Base-by-base conservation (phyloP, 371 early-diverging fungal genomes). In the Rhizopus delemar region DNA sequence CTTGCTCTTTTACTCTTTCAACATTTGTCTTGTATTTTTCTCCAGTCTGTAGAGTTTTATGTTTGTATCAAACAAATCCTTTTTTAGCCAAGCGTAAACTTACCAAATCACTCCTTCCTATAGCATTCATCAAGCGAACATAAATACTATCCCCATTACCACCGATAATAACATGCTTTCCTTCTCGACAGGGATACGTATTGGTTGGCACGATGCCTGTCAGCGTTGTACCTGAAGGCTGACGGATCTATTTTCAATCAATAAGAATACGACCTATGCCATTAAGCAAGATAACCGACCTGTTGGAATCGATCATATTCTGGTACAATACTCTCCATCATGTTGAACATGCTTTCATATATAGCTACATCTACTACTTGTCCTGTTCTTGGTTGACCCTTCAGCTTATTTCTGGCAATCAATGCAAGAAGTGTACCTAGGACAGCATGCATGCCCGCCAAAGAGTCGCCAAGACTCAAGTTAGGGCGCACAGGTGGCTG, bases 171-270 rank as follows among this genome's bases (percentile, higher is more conserved):
- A 84, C 78, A 62, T 77, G 72, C 41, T 78, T 74, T 28, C 75
- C 74, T 51, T 78, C 79, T 39, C 67, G 69, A 63, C 81, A 82
- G n/a, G 70, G 79, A 61, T 82, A 84, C 0, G 80, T 81, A 43
- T 81, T 78, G 11, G 83, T 84, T 22, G 84, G 83, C 6, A 82
- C 82, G 52, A 84, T 81, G 13, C 84, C 84, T 1, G 84, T 82
- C 3, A 84, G 63, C 0, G 83, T 80, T 6, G 82, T 81, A 31
- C 83, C 83, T 3, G 82, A 81, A 29, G 83, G 81, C 59, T 81
- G 74, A 15, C 84, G 69, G 46, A 81, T 71, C 78, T 74, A 51
- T 13, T 16, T 16, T 4, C 0, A 39, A 39, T 39, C 39, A 49
- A 31, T 32, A 32, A 8, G 38, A 38, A 46, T 2, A 51, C 39